These are phyloP conservation scores for Scheffersomyces amazonensis DNA, from an alignment of 805 yeast genomes.

Conservation along the genomic window DNA sequence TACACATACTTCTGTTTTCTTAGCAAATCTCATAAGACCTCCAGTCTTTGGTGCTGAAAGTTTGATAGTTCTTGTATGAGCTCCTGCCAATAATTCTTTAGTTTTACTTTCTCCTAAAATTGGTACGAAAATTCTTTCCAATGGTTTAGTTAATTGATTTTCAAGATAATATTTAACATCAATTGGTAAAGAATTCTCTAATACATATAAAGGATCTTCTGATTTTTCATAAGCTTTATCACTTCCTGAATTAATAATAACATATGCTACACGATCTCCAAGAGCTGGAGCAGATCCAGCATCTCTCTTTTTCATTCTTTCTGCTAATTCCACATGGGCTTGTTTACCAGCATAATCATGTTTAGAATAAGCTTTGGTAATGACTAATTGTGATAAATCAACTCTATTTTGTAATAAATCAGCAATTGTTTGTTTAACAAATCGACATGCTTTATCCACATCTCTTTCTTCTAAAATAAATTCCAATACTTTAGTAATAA, in stretches of 20 bases:
- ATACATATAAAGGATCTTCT: slow-evolving; percentile 91
- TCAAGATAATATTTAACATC: slow-evolving; percentile 93
- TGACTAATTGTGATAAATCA: slow-evolving; percentile 90
- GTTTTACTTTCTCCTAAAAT: slow-evolving; percentile 85
- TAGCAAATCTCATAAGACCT: slow-evolving; percentile 89
- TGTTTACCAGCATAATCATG: slow-evolving; percentile 94
- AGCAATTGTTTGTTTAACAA: slow-evolving; percentile 83
- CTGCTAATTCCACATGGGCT: slow-evolving; percentile 96
- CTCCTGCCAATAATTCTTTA: slow-evolving; percentile 74
- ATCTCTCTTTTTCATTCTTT: slow-evolving; percentile 93
- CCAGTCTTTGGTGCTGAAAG: slow-evolving; percentile 77
- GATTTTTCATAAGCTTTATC: slow-evolving; percentile 93
- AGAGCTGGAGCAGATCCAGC: slow-evolving; percentile 95
- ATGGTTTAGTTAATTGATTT: slow-evolving; percentile 89
- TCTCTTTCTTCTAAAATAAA: slow-evolving; percentile 83
- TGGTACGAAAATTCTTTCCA: slow-evolving; percentile 92
- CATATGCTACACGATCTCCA: slow-evolving; percentile 98
- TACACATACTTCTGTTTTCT: slow-evolving; percentile 83
- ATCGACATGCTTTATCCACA: slow-evolving; percentile 78
- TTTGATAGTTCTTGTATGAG: slow-evolving; percentile 76
- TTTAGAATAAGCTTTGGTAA: slow-evolving; percentile 85
- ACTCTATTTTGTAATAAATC: slow-evolving; percentile 87
- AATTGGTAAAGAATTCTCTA: slow-evolving; percentile 88
- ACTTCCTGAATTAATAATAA: slow-evolving; percentile 74
- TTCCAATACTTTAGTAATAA: slow-evolving; percentile 86